A percentile compares a stretch with the other conserved stretches of the same genome.
Conservation (phyloP, 2,329 filamentous ascomycete genomes). For the Phaeosphaeria sp. region DNA sequence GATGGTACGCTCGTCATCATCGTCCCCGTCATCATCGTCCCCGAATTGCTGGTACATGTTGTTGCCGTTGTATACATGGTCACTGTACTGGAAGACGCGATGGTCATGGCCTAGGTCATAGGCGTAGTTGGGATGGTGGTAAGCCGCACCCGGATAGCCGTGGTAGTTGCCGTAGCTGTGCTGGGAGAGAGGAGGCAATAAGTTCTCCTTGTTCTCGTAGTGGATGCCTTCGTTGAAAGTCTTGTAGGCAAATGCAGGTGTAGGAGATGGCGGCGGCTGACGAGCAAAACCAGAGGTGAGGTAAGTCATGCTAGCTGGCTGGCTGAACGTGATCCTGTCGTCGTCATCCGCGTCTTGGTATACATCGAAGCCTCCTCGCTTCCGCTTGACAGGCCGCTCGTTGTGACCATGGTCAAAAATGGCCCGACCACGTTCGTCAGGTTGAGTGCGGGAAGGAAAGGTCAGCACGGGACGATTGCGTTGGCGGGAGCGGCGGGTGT, state of each 20-base stretch:
- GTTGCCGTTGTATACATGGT: constrained; percentile 29
- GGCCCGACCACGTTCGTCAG: constrained; percentile 38
- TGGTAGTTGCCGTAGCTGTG: constrained; percentile 34
- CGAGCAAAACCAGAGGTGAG: constrained; percentile 42
- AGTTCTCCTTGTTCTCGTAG: constrained; percentile 45
- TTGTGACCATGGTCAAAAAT: constrained; percentile 39
- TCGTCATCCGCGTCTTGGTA: constrained; percentile 50
- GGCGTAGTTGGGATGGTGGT: constrained; percentile 36
- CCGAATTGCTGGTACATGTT: constrained; percentile 31
- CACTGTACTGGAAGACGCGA: constrained; percentile 32
- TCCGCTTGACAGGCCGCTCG: constrained; percentile 40
- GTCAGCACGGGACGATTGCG: constrained; percentile 27
- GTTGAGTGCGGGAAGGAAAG: constrained; percentile 27
- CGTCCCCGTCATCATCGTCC: constrained; percentile 21
- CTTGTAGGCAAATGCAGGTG: constrained; percentile 36
- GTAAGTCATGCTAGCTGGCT: constrained; percentile 41
- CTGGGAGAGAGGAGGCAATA: constrained; percentile 25
- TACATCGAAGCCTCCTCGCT: constrained; percentile 46
- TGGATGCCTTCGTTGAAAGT: constrained; percentile 35
- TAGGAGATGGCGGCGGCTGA: constrained; percentile 32
- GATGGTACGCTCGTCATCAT: constrained; percentile 45
- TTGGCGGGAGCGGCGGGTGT: constrained; percentile 42
- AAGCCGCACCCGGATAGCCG: constrained; percentile 26
- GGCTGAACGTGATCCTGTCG: constrained; percentile 37
- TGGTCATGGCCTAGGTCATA: constrained; percentile 40